phyloP scores from a whole-genome alignment of 768 basidiomycete genomes.

The Chalciporus piperatus region DNA sequence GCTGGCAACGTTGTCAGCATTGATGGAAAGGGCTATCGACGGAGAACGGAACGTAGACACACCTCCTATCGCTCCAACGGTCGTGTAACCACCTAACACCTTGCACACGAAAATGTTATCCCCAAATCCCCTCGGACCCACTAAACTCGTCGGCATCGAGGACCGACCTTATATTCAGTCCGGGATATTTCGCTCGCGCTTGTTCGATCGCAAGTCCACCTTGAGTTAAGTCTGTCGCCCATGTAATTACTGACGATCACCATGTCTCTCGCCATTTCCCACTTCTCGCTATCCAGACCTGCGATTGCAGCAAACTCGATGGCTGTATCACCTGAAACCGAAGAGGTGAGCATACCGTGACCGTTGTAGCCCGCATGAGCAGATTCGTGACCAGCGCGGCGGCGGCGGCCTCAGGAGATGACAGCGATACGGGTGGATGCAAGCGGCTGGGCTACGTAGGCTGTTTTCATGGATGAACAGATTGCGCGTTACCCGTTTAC shows the following conservation, averaged over 20 bases:
- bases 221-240: slow-evolving; percentile 59
- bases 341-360: slow-evolving; percentile 51
- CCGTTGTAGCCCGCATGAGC: slow-evolving; percentile 58
- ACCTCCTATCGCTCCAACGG: slow-evolving; percentile 36
- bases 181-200: slow-evolving; percentile 37
- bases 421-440: slow-evolving; percentile 35
- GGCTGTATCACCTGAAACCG: slow-evolving; percentile 55
- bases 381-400: slow-evolving; percentile 59
- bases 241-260: slow-evolving; percentile 49
- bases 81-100: slow-evolving; percentile 47
- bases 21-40: slow-evolving; percentile 1
- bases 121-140: slow-evolving; percentile 49
- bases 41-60: slow-evolving; percentile 19
- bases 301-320: slow-evolving; percentile 45
- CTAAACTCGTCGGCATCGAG: slow-evolving; percentile 53
- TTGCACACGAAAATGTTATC: slow-evolving; percentile 55
- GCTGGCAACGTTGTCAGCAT: not conserved
- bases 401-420: slow-evolving; percentile 50
- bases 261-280: slow-evolving; percentile 12
- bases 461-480: slow-evolving; percentile 22
- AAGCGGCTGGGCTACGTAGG: slow-evolving; percentile 28
- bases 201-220: slow-evolving; percentile 55
- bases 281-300: slow-evolving; percentile 15
- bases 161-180: slow-evolving; percentile 41
- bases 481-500: too few relatives aligned